phyloP scores from a whole-genome alignment of 148 eudicot species.

The Agrostemma githago region DNA sequence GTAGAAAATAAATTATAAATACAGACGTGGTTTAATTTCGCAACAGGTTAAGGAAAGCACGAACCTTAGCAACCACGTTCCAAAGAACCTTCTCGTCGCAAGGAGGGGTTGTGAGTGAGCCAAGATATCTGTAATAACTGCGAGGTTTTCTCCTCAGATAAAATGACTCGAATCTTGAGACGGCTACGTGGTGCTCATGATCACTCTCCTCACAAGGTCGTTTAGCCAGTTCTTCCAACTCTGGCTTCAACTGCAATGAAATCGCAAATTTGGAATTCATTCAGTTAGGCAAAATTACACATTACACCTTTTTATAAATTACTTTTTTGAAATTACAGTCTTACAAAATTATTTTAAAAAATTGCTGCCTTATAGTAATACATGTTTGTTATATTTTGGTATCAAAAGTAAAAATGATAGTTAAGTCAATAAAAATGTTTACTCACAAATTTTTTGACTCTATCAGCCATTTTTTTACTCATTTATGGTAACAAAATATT shows the following conservation, averaged over 20 bases:
- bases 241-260: constrained; percentile 37
- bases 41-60: not conserved
- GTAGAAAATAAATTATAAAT: not conserved
- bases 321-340: too few relatives aligned
- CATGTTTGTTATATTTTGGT: too few relatives aligned
- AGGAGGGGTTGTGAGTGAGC: constrained; percentile 95
- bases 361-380: too few relatives aligned
- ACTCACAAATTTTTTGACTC: too few relatives aligned
- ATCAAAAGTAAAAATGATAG: too few relatives aligned
- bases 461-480: not conserved
- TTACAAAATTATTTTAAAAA: too few relatives aligned
- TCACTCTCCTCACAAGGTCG: constrained; percentile 20
- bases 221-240: constrained; percentile 38
- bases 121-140: constrained; percentile 60
- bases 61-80: constrained; percentile 61
- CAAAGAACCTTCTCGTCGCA: constrained; percentile 66
- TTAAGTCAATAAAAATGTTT: too few relatives aligned
- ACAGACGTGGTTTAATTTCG: not conserved
- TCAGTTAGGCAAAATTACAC: not conserved
- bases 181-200: constrained; percentile 7
- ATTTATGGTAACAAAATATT: not conserved
- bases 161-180: constrained; percentile 37
- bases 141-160: constrained; percentile 39
- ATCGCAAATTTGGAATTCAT: not conserved
- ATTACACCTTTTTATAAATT: too few relatives aligned